Base-by-base conservation (phyloP, 2,329 filamentous ascomycete genomes). In the Trichoderma harzianum region DNA sequence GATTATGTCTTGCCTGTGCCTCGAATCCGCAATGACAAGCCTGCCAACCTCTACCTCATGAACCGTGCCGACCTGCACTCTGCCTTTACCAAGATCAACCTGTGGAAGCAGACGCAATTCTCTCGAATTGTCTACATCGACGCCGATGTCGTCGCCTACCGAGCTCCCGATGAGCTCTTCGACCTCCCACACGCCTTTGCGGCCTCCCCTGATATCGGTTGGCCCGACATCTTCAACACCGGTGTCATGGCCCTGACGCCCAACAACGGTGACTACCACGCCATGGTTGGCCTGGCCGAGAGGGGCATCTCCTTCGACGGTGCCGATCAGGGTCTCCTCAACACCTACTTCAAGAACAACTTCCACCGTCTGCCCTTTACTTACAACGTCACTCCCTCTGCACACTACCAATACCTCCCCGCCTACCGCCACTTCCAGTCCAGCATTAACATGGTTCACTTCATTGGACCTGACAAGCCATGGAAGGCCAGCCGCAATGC, bases 211-310 rank as follows among this genome's bases (percentile, higher is more conserved):
- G 96, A 99, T 81, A 94, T 98, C 77, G 96, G 96, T 76, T 99
- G 96, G 96, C 96, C 96, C 39, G 96, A 99, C 83, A 89, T 95
- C 73, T 98, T 98, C 89, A 99, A 99, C 83, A 94, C 93, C n/a
- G 96, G 96, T 78, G 90, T 99, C 76, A 97, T 99, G 94, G 94
- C 94, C 43, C 83, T 99, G 72, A 91, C 87, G 18, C 96, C 96
- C 39, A 92, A 95, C 82, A 86, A 95, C 87, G 92, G 91, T 71
- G 95, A 97, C 76, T 98, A 95, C 82, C 91, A 94, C 82, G 92
- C 93, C 55, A 86, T 99, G 79, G 86, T 90, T 74, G 93, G 93
- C 74, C 90, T 98, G 86, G 94, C 96, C 30, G 89, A 94, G 76
- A 87, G 91, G 70, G 95, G 95, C 30, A 93, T 95, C 79, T 98